Base-by-base conservation (phyloP, 2,329 filamentous ascomycete genomes). In the Venturia oleaginea region DNA sequence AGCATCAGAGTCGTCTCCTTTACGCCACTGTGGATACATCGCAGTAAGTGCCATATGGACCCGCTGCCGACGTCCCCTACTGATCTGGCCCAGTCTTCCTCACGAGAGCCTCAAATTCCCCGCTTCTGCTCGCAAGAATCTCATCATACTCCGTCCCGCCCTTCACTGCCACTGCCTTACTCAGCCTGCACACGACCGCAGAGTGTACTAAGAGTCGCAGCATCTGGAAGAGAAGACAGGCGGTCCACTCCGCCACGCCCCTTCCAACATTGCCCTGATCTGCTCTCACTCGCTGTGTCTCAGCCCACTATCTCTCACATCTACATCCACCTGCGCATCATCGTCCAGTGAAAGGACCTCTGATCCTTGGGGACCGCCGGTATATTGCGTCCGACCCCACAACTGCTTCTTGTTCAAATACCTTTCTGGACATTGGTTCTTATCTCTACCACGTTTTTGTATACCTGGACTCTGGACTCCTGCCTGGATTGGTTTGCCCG, bases 21-120 rank as follows among this genome's bases (percentile, higher is more conserved):
- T 2, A 48, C 51, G 27, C 51, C 51, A 19, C 17, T 34, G 51
- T 34, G 51, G 15, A 57, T 10, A 15, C 24, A 57, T 42, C 22
- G 19, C 40, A 27, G 34, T 60, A 19, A 40, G 40, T 60, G 22
- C 8, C n/a, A 11, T 37, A 24, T 30, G n/a, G 15, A 13, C 15
- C 37, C 34, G 59, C 34, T 24, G 32, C 32, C 13, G n/a, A 15
- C 13, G n/a, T 4, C 55, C 34, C 22, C 37, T 60, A 40, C 59
- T 40, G 37, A 60, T 40, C n/a, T 38, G 34, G 32, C 15, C n/a
- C 59, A 60, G 59, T 37, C 59, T 60, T 40, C 34, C 27, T 42
- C 59, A 60, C 40, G 27, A 60, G 59, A 60, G 59, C 59, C 59
- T 60, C 59, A 60, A 42, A 1, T n/a, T n/a, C 59, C 59, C 37